Evolutionary conservation across 1,284 basidiomycete species (phyloP), one percentile per base, ranked within the genome.

Genomic region (Cryptococcus wingfieldii): DNA sequence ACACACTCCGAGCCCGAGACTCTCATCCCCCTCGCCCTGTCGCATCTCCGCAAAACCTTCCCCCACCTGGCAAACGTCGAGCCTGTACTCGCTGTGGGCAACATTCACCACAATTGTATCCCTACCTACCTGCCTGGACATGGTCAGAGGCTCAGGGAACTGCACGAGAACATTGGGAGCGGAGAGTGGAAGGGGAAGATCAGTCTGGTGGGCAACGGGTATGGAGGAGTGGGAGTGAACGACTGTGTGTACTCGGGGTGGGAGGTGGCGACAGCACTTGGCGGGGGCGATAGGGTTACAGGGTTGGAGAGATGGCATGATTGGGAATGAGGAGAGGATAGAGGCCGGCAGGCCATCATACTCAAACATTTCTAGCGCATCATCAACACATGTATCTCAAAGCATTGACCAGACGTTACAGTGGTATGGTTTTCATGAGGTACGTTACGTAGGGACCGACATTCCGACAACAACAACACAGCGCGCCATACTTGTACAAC

Each of bases 181-280:
- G 66, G 69, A 25, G 74, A 76, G 12, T 89, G 86, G 83, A 76
- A 74, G 0, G 83, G 83, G 4, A 79, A 81, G 58, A 69, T 96
- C 59, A 85, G 85, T 43, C 80, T 97, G 1, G 79, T 89, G 1
- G 95, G 95, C 1, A 89, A 90, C 5, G 90, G 90, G 10, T 89
- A 93, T 34, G 85, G 83, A 0, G 94, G 92, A 1, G 90, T 95
- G 1, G 93, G 92, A 56, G 82, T 97, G 5, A 90, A 89, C 16
- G 94, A 97, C 69, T 94, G 91, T 71, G 83, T 95, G 28, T 83
- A 86, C 66, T 83, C 83, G 5, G 91, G 86, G 9, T 83, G 84
- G 64, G 60, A 59, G 5, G 69, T 78, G 9, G 76, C 74, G 0
- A 55, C 59, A 18, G 60, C 52, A 2, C 48, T 78, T 19, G 52